Base-by-base conservation (phyloP, 257 asterid species). In the Solanum sitiens region DNA sequence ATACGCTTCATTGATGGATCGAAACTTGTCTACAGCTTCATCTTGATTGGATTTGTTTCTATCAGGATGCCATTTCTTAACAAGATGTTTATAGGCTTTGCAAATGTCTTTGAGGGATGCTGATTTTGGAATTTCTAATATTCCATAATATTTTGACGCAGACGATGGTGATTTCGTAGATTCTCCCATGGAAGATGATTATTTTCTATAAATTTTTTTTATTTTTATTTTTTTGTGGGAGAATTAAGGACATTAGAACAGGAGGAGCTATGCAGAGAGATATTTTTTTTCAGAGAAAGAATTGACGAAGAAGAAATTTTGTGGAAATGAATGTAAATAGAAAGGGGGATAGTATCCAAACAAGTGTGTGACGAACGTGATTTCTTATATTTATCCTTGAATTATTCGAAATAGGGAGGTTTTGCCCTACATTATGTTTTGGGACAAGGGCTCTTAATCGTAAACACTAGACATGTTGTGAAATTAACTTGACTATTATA, bases 1-100 rank as follows among this genome's bases (percentile, higher is more conserved):
- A 88, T 95, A 96, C 86, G 99, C 99, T 89, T 95, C 98, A 72
- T 94, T 90, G 87, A 96, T 95, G 92, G 95, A 91, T 87, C 83
- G 87, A 87, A 95, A 89, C 76, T 88, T 92, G 91, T 91, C 96
- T 87, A 93, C 90, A 20, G 96, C 98, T 91, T 96, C 96, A 37
- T 90, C 90, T 88, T 86, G 93, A 90, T 94, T 95, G 87, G 95
- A 89, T 61, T 92, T 91, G 82, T 95, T 91, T 87, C 94, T 89
- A 75, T 95, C 98, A 7, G 98, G 98, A 37, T 97, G 97, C 96
- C 99, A 95, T 95, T 89, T 95, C 91, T 53, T 90, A 68, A 91
- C 93, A 72, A 96, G 95, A 56, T 92, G 91, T 85, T 93, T 93
- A 92, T 96, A 94, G 25, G 98, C 98, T 90, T 91, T 97, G 84